phyloP scores from a whole-genome alignment of 2,329 filamentous ascomycete species.

The Seiridium cupressi region DNA sequence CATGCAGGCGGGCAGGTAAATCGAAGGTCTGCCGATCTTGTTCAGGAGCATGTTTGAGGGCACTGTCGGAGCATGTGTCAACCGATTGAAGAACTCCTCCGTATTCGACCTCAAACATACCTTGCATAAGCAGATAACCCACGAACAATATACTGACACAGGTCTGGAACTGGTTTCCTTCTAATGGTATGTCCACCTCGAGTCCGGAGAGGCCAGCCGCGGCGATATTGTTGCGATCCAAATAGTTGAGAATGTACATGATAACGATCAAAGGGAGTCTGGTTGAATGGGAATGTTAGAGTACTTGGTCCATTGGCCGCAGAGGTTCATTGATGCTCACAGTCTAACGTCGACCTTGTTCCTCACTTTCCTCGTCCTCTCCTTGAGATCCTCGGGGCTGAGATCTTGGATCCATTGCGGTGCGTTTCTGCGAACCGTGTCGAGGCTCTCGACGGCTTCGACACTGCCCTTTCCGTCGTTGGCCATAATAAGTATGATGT shows the following conservation, averaged over 20 bases:
- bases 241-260: slow-evolving; percentile 16
- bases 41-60: slow-evolving; percentile 39
- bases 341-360: slow-evolving; percentile 4
- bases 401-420: slow-evolving; percentile 5
- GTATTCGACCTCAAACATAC: background rate
- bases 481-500: background rate
- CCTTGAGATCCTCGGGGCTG: background rate
- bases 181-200: slow-evolving; percentile 32
- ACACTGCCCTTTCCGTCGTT: background rate
- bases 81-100: background rate
- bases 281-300: background rate
- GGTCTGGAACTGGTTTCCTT: slow-evolving; percentile 33
- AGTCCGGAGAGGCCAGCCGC: slow-evolving; percentile 37
- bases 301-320: too few relatives aligned
- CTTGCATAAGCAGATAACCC: slow-evolving; percentile 28
- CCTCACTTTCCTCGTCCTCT: background rate
- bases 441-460: background rate
- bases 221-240: slow-evolving; percentile 43
- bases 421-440: background rate
- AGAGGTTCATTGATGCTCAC: background rate
- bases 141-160: slow-evolving; percentile 26
- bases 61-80: slow-evolving; percentile 17
- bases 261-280: background rate
- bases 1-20: slow-evolving; percentile 40
- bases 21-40: slow-evolving; percentile 37